Evolutionary conservation across 345 rosid genomes (phyloP).

Genomic region (Salix caprea): DNA sequence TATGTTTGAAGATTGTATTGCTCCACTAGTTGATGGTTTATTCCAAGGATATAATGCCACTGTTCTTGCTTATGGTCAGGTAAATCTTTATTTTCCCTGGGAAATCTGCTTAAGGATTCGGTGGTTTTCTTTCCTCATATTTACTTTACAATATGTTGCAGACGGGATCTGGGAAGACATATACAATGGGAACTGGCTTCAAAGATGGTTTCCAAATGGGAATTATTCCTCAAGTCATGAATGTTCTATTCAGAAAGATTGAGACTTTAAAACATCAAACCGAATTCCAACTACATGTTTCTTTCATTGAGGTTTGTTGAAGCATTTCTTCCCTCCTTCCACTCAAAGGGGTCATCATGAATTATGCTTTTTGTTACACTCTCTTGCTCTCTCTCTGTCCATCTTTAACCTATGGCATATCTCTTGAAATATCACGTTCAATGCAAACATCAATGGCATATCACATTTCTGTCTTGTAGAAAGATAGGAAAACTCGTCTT

Average conservation of each 20-base stretch:
- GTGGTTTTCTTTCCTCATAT: conserved; percentile 8
- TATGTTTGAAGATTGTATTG: conserved; percentile 88
- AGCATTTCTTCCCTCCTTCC: conserved; percentile 8
- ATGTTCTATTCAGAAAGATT: conserved; percentile 71
- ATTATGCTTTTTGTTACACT: neutral
- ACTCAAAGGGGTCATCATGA: neutral
- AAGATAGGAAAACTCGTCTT: neutral
- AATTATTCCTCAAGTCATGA: conserved; percentile 87
- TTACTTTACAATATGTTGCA: conserved; percentile 33
- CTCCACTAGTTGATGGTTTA: conserved; percentile 88
- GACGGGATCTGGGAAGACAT: conserved; percentile 99
- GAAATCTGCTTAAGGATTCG: conserved; percentile 1
- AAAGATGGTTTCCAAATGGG: conserved; percentile 79
- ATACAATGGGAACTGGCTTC: conserved; percentile 96
- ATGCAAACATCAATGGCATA: neutral
- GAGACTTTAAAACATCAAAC: conserved; percentile 66
- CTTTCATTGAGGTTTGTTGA: conserved; percentile 84
- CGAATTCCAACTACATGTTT: conserved; percentile 86
- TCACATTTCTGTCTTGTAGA: neutral
- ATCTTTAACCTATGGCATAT: neutral
- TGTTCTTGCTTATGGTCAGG: conserved; percentile 99
- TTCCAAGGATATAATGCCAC: conserved; percentile 99
- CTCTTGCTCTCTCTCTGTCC: neutral
- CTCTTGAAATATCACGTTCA: neutral
- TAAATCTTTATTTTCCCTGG: conserved; percentile 20